Conservation (phyloP, 768 basidiomycete genomes). For the Rhizopogon vesiculosus region DNA sequence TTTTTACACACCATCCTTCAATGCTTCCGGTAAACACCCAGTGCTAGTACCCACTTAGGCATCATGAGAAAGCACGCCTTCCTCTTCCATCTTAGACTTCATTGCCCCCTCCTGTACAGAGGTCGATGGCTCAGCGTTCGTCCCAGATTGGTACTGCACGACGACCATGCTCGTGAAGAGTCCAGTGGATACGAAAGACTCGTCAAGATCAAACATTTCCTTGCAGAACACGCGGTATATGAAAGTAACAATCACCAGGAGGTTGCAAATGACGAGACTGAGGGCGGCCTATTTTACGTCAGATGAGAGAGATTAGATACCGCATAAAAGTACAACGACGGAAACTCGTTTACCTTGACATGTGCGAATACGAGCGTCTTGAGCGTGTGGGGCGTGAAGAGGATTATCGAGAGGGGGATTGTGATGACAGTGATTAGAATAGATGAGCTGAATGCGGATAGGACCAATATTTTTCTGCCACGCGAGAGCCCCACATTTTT, state of each 20-base stretch:
- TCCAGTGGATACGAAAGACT: background rate
- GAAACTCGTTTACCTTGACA: background rate
- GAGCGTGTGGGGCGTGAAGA: background rate
- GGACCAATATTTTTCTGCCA: background rate
- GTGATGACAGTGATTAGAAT: background rate
- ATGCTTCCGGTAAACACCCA: too few relatives aligned
- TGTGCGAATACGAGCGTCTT: background rate
- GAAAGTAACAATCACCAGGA: background rate
- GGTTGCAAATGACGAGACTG: background rate
- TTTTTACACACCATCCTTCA: too few relatives aligned
- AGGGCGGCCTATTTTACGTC: background rate
- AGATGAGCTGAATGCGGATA: background rate
- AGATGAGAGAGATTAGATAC: background rate
- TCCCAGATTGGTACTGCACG: too few relatives aligned
- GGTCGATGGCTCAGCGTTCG: too few relatives aligned
- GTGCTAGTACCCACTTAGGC: too few relatives aligned
- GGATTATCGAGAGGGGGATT: background rate
- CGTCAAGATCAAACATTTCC: background rate
- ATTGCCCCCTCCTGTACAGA: too few relatives aligned
- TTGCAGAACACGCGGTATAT: background rate
- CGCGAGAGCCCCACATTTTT: background rate
- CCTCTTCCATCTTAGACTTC: too few relatives aligned
- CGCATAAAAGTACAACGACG: background rate
- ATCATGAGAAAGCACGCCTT: too few relatives aligned
- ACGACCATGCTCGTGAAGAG: too few relatives aligned